Percentiles rank a stretch among this genome's conserved stretches.
These are phyloP conservation scores for Suillus placidus DNA, from an alignment of 768 basidiomycete species.

Conservation along the genomic window DNA sequence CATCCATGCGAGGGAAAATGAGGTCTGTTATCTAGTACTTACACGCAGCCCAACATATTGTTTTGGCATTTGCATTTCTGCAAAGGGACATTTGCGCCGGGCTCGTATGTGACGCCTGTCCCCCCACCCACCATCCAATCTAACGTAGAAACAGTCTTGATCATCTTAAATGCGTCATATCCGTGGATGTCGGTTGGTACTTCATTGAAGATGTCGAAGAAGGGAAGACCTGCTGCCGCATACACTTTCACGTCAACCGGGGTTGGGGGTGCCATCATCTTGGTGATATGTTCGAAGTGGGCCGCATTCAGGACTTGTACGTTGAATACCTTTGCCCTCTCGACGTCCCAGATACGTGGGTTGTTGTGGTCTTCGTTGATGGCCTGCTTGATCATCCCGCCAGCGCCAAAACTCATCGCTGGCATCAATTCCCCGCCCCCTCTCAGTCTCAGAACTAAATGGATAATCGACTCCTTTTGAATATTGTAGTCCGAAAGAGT, in stretches of 20 bases:
- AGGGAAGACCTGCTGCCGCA: neutral
- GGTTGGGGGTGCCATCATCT: constrained; percentile 3
- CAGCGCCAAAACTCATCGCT: constrained; percentile 1
- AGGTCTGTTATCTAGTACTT: neutral
- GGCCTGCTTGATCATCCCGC: neutral
- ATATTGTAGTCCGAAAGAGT: constrained; percentile 58
- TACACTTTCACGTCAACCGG: neutral
- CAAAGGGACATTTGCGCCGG: neutral
- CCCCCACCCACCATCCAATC: neutral
- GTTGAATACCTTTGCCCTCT: neutral
- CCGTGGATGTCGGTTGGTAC: neutral
- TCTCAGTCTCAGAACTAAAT: constrained; percentile 34
- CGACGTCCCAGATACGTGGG: neutral
- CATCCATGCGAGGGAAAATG: neutral
- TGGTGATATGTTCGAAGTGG: neutral
- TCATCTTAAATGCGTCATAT: neutral
- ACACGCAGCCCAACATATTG: constrained; percentile 3
- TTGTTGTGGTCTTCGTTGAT: neutral
- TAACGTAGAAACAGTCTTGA: neutral
- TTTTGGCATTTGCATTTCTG: neutral
- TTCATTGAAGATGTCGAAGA: constrained; percentile 6
- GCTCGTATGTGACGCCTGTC: neutral
- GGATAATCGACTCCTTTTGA: constrained; percentile 71
- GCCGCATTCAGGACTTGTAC: constrained; percentile 2
- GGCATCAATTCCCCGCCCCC: neutral